Evolutionary conservation across 2,329 filamentous ascomycete species (phyloP), one percentile per base, ranked within the genome.

Genomic region (Aspergillus sp.): DNA sequence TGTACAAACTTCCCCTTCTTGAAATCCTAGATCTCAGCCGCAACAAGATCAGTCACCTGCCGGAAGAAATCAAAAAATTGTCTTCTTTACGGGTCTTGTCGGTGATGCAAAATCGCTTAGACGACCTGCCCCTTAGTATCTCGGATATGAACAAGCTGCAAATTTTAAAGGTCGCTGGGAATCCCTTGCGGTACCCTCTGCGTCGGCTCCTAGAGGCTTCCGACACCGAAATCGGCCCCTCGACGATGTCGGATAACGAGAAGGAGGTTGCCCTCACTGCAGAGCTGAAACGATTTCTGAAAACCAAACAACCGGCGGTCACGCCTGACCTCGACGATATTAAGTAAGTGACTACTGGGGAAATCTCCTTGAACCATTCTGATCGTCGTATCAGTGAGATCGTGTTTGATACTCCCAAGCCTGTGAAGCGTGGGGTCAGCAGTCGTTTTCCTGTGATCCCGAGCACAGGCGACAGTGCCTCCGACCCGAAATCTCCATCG

Each of bases 1-100:
- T 97, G 53, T 92, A 93, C 68, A 86, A 91, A 70, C 80, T 97
- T 56, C 86, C 84, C 48, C 88, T 90, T 32, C 82, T 97, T 50
- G 92, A 97, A 73, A 96, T 96, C 53, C 82, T 97, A 55, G 93
- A 97, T 73, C 81, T 97, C 50, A 92, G 91, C 68, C 84, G 89
- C 62, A 97, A 97, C 69, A 90, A 88, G 69, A 85, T 97, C 55
- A 83, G 82, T 45, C 77, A 82, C 9, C 80, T 97, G 2, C 91
- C 93, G 0, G 83, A 86, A 44, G 88, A 92, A 49, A 89, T 96
- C 56, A 83, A 82, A 54, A 90, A 86, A 65, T 78, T 97, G 63
- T 86, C 86, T 4, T 95, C 90, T 1, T 77, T 97, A 58, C 95
- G 95, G 66, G 92, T 96, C 14, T 79, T 97, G 50, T 92, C 91